phyloP scores from a whole-genome alignment of 495 filamentous ascomycete species.

The Penicillium verhagenii region DNA sequence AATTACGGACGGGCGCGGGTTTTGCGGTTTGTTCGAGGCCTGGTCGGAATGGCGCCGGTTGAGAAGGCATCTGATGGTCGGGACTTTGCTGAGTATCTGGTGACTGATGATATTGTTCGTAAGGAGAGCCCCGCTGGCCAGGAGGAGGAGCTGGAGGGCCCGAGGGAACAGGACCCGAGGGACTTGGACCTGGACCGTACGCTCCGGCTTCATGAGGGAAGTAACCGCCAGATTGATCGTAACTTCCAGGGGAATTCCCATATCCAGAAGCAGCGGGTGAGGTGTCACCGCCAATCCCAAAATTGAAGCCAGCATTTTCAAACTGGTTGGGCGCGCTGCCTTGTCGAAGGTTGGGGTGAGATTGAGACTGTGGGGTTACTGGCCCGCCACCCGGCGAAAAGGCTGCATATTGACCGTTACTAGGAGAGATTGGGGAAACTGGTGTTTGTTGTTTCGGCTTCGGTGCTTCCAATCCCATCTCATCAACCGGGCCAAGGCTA shows the following conservation, averaged over 20 bases:
- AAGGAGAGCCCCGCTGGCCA: constrained; percentile 22
- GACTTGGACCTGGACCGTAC: neutral
- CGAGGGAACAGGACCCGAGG: constrained; percentile 8
- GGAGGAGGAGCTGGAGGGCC: neutral
- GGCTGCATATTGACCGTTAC: constrained; percentile 31
- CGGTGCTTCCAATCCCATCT: constrained; percentile 45
- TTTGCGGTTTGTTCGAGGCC: constrained; percentile 63
- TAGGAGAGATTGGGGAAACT: constrained; percentile 15
- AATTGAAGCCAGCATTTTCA: constrained; percentile 55
- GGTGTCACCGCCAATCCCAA: constrained; percentile 65
- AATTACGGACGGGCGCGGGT: constrained; percentile 73
- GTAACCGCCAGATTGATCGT: constrained; percentile 12
- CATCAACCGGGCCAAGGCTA: constrained; percentile 44
- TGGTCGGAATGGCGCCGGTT: constrained; percentile 77
- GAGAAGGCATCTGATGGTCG: constrained; percentile 68
- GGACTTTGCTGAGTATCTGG: constrained; percentile 40
- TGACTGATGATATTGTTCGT: constrained; percentile 13
- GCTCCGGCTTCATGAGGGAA: constrained; percentile 5
- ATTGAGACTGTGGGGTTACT: constrained; percentile 53
- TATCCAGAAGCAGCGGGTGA: constrained; percentile 36
- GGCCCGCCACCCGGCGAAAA: constrained; percentile 37
- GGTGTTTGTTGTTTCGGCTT: constrained; percentile 23
- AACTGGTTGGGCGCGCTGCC: constrained; percentile 51
- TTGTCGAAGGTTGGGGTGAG: constrained; percentile 64
- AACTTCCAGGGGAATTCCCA: constrained; percentile 26